Evolutionary conservation across 768 basidiomycete genomes (phyloP), one percentile per base, ranked within the genome.

Genomic region (Melanogaster broomeanus): DNA sequence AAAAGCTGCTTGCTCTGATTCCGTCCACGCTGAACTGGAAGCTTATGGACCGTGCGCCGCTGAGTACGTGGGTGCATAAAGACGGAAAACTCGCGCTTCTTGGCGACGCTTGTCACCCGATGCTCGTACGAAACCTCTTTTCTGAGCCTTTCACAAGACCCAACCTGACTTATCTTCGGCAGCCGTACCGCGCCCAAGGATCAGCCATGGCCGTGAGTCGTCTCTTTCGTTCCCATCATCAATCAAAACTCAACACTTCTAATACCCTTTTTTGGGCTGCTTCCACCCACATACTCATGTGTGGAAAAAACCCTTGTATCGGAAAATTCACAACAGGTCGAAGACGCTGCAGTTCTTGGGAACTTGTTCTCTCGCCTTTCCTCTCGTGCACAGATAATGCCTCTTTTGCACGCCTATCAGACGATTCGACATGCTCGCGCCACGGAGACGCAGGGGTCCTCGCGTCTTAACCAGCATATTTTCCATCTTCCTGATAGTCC

Each of bases 401-500:
- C 71, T 3, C 67, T 85, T 15, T 66, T 86, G 11, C 67, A 65
- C 10, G 82, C 79, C 0, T 86, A 85, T 57, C 66, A 84, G 51
- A 57, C 60, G 3, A 72, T 86, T 16, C 80, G 84, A 2, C 72
- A 77, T 30, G 56, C 66, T 6, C 81, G 84, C 24, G 74, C 81
- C 4, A 70, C 77, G 0, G 69, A 61, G 13, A 81, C 79, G 1
- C 84, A 86, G 56, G 60, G 61, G 0, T 72, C 76, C 16, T 76
- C 80, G 4, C 72, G 78, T 1, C 56, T 77, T 27, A 84, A 84
- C 59, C 78, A 81, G 53, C 53, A 70, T 34, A 75, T 77, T 39
- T 84, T 84, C 64, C 83, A 85, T 59, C 63, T 83, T 0, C 68
- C 70, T 0, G 84, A 85, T 48, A 82, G 83, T 0, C 74, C 75